These are phyloP conservation scores for Bipolaris sorokiniana DNA, from an alignment of 2,329 filamentous ascomycete species.

Conservation along the genomic window DNA sequence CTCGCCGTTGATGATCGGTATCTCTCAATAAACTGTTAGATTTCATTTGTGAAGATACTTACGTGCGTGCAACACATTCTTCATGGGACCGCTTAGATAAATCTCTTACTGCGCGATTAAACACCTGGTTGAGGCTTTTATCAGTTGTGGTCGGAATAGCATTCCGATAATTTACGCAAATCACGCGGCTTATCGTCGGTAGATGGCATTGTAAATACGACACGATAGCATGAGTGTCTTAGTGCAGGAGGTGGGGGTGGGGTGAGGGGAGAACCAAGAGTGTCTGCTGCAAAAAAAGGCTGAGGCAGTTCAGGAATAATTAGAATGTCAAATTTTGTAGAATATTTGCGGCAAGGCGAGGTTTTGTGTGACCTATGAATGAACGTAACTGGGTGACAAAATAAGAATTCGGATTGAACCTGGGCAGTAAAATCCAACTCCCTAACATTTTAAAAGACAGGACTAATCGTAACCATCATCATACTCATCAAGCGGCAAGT, in stretches of 20 bases:
- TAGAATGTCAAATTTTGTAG: too few relatives aligned
- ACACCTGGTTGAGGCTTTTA: neutral
- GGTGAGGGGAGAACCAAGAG: neutral
- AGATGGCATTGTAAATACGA: neutral
- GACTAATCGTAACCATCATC: neutral
- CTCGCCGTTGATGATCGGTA: neutral
- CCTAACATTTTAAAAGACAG: too few relatives aligned
- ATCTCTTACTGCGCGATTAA: neutral
- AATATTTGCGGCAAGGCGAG: too few relatives aligned
- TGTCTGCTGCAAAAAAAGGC: neutral
- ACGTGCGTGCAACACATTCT: neutral
- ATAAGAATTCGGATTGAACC: too few relatives aligned
- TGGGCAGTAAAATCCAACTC: too few relatives aligned
- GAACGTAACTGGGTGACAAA: too few relatives aligned
- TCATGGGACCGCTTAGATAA: neutral
- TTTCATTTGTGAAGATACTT: neutral
- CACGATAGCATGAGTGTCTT: neutral
- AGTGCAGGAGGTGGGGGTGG: neutral
- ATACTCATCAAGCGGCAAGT: neutral
- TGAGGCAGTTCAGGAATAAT: neutral
- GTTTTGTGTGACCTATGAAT: too few relatives aligned
- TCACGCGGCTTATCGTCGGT: neutral
- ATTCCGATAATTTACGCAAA: neutral
- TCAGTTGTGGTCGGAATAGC: neutral
- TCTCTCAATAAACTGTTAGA: neutral